A percentile compares a stretch with the other conserved stretches of the same genome.
Conservation (phyloP, 2,329 filamentous ascomycete species). For the Fusarium metavorans region DNA sequence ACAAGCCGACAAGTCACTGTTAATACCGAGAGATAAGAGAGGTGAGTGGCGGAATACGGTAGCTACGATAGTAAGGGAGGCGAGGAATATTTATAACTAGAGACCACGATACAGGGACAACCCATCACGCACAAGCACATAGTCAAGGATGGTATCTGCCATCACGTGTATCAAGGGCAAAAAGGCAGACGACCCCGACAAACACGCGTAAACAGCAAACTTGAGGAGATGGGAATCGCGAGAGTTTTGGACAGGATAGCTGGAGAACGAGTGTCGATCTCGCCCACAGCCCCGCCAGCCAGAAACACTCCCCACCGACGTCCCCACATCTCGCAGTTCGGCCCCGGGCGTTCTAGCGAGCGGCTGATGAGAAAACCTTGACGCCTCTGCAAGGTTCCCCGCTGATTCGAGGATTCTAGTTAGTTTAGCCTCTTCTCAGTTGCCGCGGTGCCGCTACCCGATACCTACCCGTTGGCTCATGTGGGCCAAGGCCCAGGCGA, state of each 20-base stretch:
- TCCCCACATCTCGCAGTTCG: background rate
- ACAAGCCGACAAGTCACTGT: background rate
- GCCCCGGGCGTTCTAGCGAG: background rate
- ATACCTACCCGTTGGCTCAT: no score
- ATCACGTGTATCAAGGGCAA: background rate
- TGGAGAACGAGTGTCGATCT: background rate
- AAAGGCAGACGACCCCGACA: background rate
- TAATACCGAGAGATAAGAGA: background rate
- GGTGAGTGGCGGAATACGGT: background rate
- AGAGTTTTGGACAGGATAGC: background rate
- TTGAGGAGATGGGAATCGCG: background rate
- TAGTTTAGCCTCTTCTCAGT: no score
- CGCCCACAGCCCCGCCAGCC: background rate
- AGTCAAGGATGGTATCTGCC: background rate
- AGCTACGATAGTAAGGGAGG: background rate
- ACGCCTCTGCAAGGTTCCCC: no score
- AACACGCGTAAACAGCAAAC: background rate
- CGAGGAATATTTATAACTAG: background rate
- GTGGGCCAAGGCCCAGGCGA: no score
- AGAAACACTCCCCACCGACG: background rate
- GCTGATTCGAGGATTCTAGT: no score
- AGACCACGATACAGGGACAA: no score
- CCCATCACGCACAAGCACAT: background rate
- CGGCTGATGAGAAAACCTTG: no score
- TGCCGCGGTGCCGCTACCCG: no score